phyloP scores from a whole-genome alignment of 805 yeast species.

The Candida maesae region DNA sequence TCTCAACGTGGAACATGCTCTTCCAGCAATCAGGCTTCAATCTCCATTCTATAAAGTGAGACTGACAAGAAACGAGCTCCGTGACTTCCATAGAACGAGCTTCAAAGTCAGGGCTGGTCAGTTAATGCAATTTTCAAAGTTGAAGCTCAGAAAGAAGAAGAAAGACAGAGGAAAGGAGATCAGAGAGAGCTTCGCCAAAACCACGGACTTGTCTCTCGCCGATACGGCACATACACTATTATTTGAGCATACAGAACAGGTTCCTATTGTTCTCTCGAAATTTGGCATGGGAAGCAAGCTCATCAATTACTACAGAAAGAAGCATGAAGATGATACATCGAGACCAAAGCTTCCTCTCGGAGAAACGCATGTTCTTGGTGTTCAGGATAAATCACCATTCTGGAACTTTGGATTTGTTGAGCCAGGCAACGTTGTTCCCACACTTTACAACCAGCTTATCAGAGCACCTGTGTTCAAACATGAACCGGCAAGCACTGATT shows the following conservation, averaged over 20 bases:
- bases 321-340: constrained; percentile 70
- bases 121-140: constrained; percentile 66
- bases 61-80: constrained; percentile 58
- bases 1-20: constrained; percentile 83
- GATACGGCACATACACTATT: constrained; percentile 76
- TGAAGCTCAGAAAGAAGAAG: constrained; percentile 79
- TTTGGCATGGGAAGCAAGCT: constrained; percentile 96
- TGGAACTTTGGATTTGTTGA: constrained; percentile 99
- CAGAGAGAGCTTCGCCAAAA: constrained; percentile 63
- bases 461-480: constrained; percentile 94
- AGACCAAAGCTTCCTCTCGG: constrained; percentile 89
- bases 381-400: constrained; percentile 93
- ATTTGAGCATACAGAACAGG: constrained; percentile 88
- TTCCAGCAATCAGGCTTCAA: constrained; percentile 83
- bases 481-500: constrained; percentile 74
- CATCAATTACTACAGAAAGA: constrained; percentile 88
- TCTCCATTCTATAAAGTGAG: constrained; percentile 86
- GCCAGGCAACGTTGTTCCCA: constrained; percentile 90
- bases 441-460: constrained; percentile 84
- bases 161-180: constrained; percentile 83
- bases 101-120: constrained; percentile 79
- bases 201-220: constrained; percentile 76
- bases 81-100: constrained; percentile 77
- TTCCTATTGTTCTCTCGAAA: constrained; percentile 75
- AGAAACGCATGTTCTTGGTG: constrained; percentile 94